Base-by-base conservation (phyloP, 2,329 filamentous ascomycete species). In the Lasiodiplodia citricola region DNA sequence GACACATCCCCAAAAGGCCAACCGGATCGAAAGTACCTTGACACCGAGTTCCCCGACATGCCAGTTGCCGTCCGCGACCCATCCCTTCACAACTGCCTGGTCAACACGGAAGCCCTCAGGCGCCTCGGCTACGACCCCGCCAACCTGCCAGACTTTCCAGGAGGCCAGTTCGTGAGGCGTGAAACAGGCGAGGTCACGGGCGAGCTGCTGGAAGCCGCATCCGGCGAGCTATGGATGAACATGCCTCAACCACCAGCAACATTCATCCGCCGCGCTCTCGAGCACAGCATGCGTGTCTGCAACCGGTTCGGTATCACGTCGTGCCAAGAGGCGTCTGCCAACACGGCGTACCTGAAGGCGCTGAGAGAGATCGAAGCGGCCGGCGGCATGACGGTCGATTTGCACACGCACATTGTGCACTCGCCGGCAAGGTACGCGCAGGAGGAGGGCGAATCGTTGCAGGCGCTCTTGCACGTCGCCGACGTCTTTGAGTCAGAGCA, bases 51-150 rank as follows among this genome's bases (percentile, higher is more conserved):
- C 44, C 75, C 77, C 2, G 67, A 77, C 28, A 73, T 69, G 11
- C 78, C 78, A 1, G 75, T 79, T 1, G 64, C 76, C 2, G 70
- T 80, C 2, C 70, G 70, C 8, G 77, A 74, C 56, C 74, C 74
- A 10, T 75, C 74, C 10, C 74, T 72, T 3, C 76, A 79, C 63
- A 71, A 71, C 4, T 73, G 72, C 56, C 72, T 77, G 11, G 64
- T 77, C 4, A 78, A 78, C 31, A 78, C 74, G 2, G 72, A 70
- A 1, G 76, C 73, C 1, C 68, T 78, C 3, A 64, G 71, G 21
- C 69, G 71, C 5, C 72, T 74, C 31, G 75, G 75, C 1, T 77
- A 77, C 38, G 71, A 75, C 37, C 64, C 71, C 18, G 67, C 72
- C 7, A 68, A 69, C 23, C 71, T 74, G 37, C 68, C 72, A 2